Evolutionary conservation across 2,329 filamentous ascomycete species (phyloP), one percentile per base, ranked within the genome.

Genomic region (Hyphodiscus sp.): DNA sequence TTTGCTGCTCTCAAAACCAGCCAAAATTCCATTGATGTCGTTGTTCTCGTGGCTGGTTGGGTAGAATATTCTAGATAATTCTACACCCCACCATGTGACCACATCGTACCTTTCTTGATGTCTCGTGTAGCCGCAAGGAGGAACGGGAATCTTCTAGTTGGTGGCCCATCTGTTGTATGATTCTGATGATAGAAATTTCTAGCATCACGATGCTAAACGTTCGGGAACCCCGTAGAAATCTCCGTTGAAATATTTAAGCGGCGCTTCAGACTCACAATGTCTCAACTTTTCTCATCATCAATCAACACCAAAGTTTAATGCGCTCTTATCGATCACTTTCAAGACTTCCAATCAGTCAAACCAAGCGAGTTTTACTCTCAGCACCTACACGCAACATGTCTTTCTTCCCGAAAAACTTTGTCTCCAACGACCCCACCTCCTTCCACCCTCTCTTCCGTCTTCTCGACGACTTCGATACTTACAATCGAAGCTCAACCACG

Each of bases 391-490:
- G 59, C 72, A 82, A 69, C 68, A 84, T 84, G 81, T 76, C 80
- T 61, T 73, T 83, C 73, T 83, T 83, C 73, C 74, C 77, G 54
- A 75, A 76, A 67, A 72, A 71, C 65, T 71, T 76, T 63, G 74
- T 60, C 48, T 41, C 53, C 20, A 46, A 54, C 45, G 54, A 61
- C 26, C 50, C 55, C 44, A 58, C 76, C 67, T 76, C 76, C 68
- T 80, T 82, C 69, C 75, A 74, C 41, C 78, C 80, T 51, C 78
- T 85, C 65, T 83, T 85, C 76, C 80, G 79, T 54, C 75, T 85
- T 56, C 77, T 85, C 48, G 80, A 84, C 62, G 81, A 84, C 70
- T 83, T 80, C 60, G 80, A 85, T 66, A 74, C 33, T n/a, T 38
- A 70, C 66, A 81, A 83, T 70, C 73, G 20, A 45, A n/a, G 43